Percentiles rank a stretch among this genome's conserved stretches.
phyloP scores from a whole-genome alignment of 345 rosid species.

The Clarkia xantiana region DNA sequence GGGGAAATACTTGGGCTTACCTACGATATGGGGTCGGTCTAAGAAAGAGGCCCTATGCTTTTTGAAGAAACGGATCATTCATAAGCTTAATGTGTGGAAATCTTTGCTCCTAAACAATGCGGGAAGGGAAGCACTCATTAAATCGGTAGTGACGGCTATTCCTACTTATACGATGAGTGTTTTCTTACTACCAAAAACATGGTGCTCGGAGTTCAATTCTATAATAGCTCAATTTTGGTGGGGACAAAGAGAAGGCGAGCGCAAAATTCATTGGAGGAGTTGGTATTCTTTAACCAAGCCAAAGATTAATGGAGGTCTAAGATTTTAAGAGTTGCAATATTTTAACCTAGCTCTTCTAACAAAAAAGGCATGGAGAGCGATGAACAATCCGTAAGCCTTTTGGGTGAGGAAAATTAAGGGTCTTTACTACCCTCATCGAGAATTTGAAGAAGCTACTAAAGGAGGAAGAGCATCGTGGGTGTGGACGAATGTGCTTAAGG shows the following conservation, averaged over 20 bases:
- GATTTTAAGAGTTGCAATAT: neutral
- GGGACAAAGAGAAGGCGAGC: no score
- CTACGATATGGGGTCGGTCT: neutral
- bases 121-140: no score
- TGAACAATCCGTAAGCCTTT: neutral
- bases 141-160: no score
- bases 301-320: neutral
- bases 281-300: neutral
- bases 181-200: no score
- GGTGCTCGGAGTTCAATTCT: no score
- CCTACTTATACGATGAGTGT: no score
- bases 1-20: neutral
- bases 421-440: neutral
- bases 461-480: neutral
- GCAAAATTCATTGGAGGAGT: neutral
- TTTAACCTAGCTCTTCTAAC: neutral
- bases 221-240: no score
- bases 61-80: neutral
- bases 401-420: neutral
- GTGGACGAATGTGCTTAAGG: neutral
- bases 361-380: neutral
- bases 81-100: no score
- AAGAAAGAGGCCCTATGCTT: neutral
- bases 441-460: neutral
- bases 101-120: no score